A percentile compares a stretch with the other conserved stretches of the same genome.
phyloP scores from a whole-genome alignment of 768 basidiomycete species.

The Dioszegia aurantiaca region DNA sequence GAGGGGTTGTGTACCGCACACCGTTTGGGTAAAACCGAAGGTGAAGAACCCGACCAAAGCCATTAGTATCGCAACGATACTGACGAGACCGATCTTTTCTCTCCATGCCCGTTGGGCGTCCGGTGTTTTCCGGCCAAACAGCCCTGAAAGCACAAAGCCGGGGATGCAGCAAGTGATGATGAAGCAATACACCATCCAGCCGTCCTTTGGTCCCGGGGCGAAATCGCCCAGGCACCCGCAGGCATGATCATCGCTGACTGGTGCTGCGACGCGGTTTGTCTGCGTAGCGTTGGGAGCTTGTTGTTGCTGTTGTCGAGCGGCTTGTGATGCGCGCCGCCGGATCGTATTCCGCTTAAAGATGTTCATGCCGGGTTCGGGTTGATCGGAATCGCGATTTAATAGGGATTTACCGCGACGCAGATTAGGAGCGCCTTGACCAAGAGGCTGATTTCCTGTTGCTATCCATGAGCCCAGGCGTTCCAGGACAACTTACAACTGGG shows the following conservation, averaged over 20 bases:
- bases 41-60: constrained; percentile 94
- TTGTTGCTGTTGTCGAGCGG: constrained; percentile 47
- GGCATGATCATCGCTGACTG: constrained; percentile 25
- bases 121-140: constrained; percentile 80
- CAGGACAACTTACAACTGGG: constrained; percentile 70
- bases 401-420: constrained; percentile 79
- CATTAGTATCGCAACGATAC: constrained; percentile 78
- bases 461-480: constrained; percentile 10
- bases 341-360: constrained; percentile 84
- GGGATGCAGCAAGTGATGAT: constrained; percentile 82
- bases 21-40: constrained; percentile 92
- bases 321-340: constrained; percentile 62
- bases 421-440: constrained; percentile 27
- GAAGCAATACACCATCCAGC: constrained; percentile 94
- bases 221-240: constrained; percentile 62
- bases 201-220: constrained; percentile 81
- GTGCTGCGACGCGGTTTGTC: constrained; percentile 53
- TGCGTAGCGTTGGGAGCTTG: constrained; percentile 52
- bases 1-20: constrained; percentile 82
- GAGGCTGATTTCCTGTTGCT: constrained; percentile 47
- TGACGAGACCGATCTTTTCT: constrained; percentile 92
- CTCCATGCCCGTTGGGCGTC: constrained; percentile 97
- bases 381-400: constrained; percentile 77
- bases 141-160: constrained; percentile 63
- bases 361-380: constrained; percentile 87